Percentiles rank a stretch among this genome's conserved stretches.
Conservation (phyloP, 352 stramenopile genomes). For the Phytopythium montanum region DNA sequence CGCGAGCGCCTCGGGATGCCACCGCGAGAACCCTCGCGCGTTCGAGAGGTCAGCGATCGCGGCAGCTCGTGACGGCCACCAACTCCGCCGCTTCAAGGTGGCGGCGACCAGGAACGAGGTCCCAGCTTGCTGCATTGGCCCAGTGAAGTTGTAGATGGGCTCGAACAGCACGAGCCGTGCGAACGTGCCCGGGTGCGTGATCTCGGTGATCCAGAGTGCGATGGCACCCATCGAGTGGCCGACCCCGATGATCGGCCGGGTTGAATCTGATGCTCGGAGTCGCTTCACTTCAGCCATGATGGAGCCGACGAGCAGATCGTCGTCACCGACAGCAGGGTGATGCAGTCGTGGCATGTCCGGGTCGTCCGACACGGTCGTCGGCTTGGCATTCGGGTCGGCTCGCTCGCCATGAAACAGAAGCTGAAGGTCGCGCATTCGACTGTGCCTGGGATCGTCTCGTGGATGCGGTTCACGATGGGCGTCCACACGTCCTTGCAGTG, state of each 20-base stretch:
- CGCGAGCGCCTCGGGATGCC: neutral
- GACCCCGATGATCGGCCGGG: conserved; percentile 12
- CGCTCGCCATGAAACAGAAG: conserved; percentile 19
- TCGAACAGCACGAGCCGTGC: conserved; percentile 20
- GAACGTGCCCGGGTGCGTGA: conserved; percentile 15
- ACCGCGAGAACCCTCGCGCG: neutral
- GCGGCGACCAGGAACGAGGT: conserved; percentile 8
- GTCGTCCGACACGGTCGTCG: neutral
- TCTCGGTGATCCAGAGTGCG: neutral
- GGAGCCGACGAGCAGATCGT: neutral
- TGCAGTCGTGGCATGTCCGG: conserved; percentile 3
- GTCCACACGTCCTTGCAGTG: conserved; percentile 19
- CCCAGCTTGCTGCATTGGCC: neutral
- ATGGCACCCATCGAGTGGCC: conserved; percentile 20
- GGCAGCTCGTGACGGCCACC: neutral
- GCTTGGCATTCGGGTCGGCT: conserved; percentile 3
- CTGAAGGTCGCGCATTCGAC: conserved; percentile 12
- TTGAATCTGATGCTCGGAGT: neutral
- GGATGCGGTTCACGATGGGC: conserved; percentile 10
- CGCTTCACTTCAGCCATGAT: neutral
- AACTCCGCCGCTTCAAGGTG: conserved; percentile 4
- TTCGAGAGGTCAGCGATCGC: neutral
- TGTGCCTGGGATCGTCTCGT: conserved; percentile 8
- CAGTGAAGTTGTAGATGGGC: conserved; percentile 9
- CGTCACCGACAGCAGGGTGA: conserved; percentile 11